These are phyloP conservation scores for Herpetospermum pedunculosum DNA, from an alignment of 306 rosid genomes.

Conservation along the genomic window DNA sequence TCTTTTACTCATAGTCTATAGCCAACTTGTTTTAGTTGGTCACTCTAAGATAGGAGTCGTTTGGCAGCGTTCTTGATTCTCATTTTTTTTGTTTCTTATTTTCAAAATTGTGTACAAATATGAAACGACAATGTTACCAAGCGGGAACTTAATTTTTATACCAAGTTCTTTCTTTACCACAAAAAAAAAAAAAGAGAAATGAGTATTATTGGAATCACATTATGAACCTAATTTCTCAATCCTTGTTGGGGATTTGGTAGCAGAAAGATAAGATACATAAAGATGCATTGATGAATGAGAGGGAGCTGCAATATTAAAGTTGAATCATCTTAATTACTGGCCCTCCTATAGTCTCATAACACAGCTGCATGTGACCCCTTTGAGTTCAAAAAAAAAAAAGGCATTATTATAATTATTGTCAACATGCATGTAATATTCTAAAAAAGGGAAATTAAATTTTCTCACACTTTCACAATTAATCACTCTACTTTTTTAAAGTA, in stretches of 20 bases:
- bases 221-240: background rate
- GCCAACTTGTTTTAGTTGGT: background rate
- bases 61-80: too few relatives aligned
- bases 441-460: background rate
- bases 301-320: background rate
- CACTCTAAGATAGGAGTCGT: too few relatives aligned
- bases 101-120: too few relatives aligned
- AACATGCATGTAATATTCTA: background rate
- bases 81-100: too few relatives aligned
- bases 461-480: background rate
- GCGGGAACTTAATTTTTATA: background rate
- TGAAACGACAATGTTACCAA: too few relatives aligned
- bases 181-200: background rate
- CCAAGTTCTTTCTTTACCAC: background rate
- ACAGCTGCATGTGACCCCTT: background rate
- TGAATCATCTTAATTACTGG: background rate
- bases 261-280: background rate
- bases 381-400: too few relatives aligned
- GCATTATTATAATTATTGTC: too few relatives aligned
- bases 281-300: background rate
- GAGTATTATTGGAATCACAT: background rate
- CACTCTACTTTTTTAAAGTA: background rate
- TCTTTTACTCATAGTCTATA: background rate
- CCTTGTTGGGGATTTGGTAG: background rate
- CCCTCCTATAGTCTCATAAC: background rate